Evolutionary conservation across 2,329 filamentous ascomycete genomes (phyloP).

Genomic region (Pseudocercospora macadamiae): DNA sequence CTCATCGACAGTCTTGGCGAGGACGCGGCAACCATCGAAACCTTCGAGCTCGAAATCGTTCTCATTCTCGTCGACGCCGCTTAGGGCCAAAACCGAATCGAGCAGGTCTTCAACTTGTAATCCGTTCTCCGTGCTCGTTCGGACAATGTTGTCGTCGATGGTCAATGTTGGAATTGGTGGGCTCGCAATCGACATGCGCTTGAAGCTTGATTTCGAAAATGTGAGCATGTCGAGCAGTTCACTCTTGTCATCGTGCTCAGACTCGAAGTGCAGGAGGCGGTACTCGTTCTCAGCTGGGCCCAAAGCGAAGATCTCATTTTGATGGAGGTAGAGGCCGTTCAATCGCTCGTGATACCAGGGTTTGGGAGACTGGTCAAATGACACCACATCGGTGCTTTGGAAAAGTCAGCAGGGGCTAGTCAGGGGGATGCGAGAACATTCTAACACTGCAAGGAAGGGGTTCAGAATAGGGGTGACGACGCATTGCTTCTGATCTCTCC

Average conservation of each 20-base stretch:
- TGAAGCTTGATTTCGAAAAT: background rate
- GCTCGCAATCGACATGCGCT: background rate
- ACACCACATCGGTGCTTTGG: background rate
- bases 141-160: background rate
- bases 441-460: constrained; percentile 3
- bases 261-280: constrained; percentile 1
- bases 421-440: background rate
- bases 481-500: background rate
- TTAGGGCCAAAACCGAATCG: background rate
- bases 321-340: background rate
- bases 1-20: constrained; percentile 4
- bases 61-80: constrained; percentile 3
- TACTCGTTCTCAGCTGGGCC: background rate
- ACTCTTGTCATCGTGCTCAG: constrained; percentile 1
- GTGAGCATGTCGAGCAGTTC: background rate
- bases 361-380: background rate
- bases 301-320: background rate
- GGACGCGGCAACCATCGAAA: background rate
- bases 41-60: constrained; percentile 6
- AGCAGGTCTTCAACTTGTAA: background rate
- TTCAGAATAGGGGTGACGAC: background rate
- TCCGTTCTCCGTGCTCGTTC: background rate
- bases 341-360: background rate
- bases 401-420: background rate
- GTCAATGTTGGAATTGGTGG: background rate